Evolutionary conservation across 371 early-diverging fungal genomes (phyloP), one percentile per base, ranked within the genome.

Genomic region (Coemansia sp.): DNA sequence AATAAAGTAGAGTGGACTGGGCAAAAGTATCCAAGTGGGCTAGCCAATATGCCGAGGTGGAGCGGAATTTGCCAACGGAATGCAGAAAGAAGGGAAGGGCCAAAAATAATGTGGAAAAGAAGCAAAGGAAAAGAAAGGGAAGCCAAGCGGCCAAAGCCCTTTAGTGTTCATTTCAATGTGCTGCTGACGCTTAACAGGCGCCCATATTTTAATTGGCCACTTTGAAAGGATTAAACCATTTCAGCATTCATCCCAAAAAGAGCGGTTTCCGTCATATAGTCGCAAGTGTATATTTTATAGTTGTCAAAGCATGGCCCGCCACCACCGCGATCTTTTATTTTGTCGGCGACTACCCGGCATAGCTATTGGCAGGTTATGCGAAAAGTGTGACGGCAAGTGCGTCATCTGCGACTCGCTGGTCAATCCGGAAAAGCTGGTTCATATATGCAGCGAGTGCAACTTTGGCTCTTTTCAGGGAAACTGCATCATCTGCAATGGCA

Each of bases 391-490:
- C 80, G 97, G 98, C 66, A 86, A 85, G 78, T 98, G 98, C 73
- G 92, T 96, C 28, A 90, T 98, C 71, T 98, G 98, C 76, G 98
- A 97, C 80, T 93, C 93, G 80, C 92, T 91, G 63, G 97, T 96
- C 13, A 85, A 90, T n/a, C 95, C 94, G 39, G 88, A 90, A 32
- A 94, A 91, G 17, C 66, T 90, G 39, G 97, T 95, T 19, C 89
- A 90, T 52, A 93, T 97, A 55, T 98, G 98, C 80, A 97, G 96
- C 70, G 97, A 97, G 77, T 96, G 97, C 83, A 96, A 96, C 85
- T 97, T 93, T 82, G 96, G 92, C 58, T 87, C 90, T 44, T 89
- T 87, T 67, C 92, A 93, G 77, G 96, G 96, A 19, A 88, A 91
- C 6, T 98, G 98, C 81, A 90, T 96, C 8, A 82, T 96, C 64